Percentiles rank a stretch among this genome's conserved stretches.
phyloP scores from a whole-genome alignment of 805 yeast species.

The Kluyveromyces siamensis region DNA sequence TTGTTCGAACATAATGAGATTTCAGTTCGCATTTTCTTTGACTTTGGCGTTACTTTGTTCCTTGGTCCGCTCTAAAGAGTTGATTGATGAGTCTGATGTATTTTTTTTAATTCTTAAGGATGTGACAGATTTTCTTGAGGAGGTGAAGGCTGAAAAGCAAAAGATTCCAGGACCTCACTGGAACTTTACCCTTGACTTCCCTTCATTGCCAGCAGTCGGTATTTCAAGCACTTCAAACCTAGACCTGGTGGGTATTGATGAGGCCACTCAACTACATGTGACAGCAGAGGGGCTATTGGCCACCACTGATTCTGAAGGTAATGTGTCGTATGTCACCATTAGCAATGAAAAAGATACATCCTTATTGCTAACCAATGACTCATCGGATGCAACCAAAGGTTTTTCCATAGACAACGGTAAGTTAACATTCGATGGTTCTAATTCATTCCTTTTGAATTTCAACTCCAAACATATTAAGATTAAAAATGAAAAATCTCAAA shows the following conservation, averaged over 20 bases:
- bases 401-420: slow-evolving; percentile 1
- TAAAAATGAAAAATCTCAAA: background rate
- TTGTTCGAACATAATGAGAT: background rate
- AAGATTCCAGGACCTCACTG: background rate
- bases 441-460: background rate
- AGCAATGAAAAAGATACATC: background rate
- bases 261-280: background rate
- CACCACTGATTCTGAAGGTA: background rate
- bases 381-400: background rate
- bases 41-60: background rate
- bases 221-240: background rate
- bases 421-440: background rate
- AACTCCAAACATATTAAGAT: background rate
- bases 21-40: background rate
- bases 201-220: background rate
- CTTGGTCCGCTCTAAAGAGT: background rate
- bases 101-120: background rate
- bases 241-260: background rate
- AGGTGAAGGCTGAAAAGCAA: background rate
- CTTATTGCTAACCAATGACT: background rate
- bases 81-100: background rate
- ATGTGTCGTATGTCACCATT: background rate
- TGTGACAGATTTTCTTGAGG: background rate
- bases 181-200: background rate
- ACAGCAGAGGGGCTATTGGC: background rate